Conservation (phyloP, 2,329 filamentous ascomycete species). For the Stagonosporopsis cucurbitacearum region DNA sequence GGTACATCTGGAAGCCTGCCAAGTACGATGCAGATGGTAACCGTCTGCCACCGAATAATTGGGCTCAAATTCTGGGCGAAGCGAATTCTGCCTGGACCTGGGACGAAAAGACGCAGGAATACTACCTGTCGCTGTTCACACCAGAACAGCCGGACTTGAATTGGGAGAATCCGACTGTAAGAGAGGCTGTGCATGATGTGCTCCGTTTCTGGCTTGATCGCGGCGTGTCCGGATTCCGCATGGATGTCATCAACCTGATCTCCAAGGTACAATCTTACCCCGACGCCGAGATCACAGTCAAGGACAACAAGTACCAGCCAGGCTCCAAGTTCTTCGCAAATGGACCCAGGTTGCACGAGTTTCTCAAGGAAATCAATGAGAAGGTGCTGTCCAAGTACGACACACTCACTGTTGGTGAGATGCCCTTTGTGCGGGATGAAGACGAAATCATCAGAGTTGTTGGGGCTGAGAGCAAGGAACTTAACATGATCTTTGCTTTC, state of each 20-base stretch:
- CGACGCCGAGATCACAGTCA: slow-evolving; percentile 37
- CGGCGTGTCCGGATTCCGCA: slow-evolving; percentile 62
- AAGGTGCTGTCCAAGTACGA: slow-evolving; percentile 66
- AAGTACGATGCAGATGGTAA: slow-evolving; percentile 61
- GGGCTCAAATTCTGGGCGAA: slow-evolving; percentile 63
- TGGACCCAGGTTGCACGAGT: slow-evolving; percentile 73
- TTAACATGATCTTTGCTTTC: slow-evolving; percentile 72
- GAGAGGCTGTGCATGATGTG: slow-evolving; percentile 72
- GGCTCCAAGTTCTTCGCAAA: slow-evolving; percentile 66
- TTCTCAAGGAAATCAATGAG: slow-evolving; percentile 68
- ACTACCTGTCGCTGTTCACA: slow-evolving; percentile 78
- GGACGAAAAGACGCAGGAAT: slow-evolving; percentile 73
- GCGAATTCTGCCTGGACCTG: slow-evolving; percentile 70
- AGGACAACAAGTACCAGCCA: slow-evolving; percentile 50
- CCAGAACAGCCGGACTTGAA: slow-evolving; percentile 82
- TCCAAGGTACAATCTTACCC: slow-evolving; percentile 43
- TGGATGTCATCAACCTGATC: slow-evolving; percentile 50
- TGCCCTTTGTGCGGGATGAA: slow-evolving; percentile 60
- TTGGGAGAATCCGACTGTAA: slow-evolving; percentile 74
- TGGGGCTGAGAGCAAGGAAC: slow-evolving; percentile 54
- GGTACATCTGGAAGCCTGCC: slow-evolving; percentile 62
- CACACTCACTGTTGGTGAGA: slow-evolving; percentile 70
- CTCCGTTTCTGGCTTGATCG: slow-evolving; percentile 81
- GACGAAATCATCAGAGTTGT: slow-evolving; percentile 57
- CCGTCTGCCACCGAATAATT: slow-evolving; percentile 77